Conservation (phyloP, 2,329 filamentous ascomycete species). For the Alternaria triticimaculans region DNA sequence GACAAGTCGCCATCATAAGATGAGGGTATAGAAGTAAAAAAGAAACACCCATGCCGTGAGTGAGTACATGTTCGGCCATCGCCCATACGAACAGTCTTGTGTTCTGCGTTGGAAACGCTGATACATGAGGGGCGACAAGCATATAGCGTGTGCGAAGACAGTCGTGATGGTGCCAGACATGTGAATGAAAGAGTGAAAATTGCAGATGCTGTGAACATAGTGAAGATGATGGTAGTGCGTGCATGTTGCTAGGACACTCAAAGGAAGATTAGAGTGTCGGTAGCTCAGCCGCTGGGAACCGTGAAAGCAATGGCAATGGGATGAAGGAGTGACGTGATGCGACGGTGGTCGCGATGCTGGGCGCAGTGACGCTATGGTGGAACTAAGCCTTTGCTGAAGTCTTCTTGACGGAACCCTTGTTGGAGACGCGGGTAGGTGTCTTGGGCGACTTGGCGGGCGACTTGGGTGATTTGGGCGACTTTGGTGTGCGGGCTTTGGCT, state of each 20-base stretch:
- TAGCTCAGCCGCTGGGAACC: background rate
- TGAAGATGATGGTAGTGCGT: background rate
- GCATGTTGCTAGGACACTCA: background rate
- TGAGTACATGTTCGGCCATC: background rate
- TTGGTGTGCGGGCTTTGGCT: slow-evolving; percentile 12
- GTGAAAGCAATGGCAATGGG: background rate
- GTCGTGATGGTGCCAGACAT: background rate
- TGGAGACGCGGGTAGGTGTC: slow-evolving; percentile 21
- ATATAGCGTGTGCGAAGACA: background rate
- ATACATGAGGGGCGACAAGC: background rate
- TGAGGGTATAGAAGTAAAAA: background rate
- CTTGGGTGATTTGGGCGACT: slow-evolving; percentile 15
- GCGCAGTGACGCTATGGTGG: background rate
- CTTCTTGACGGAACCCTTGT: slow-evolving; percentile 38
- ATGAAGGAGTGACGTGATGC: background rate
- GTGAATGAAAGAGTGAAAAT: background rate
- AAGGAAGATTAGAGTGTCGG: background rate
- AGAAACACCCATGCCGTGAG: background rate
- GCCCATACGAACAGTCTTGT: background rate
- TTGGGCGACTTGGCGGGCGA: slow-evolving; percentile 14
- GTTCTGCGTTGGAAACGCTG: background rate
- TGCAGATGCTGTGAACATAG: background rate
- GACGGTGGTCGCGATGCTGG: background rate
- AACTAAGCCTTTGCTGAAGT: slow-evolving; percentile 16
- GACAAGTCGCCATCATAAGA: background rate